These are phyloP conservation scores for Gossypium australe DNA, from an alignment of 345 rosid species.

Conservation along the genomic window DNA sequence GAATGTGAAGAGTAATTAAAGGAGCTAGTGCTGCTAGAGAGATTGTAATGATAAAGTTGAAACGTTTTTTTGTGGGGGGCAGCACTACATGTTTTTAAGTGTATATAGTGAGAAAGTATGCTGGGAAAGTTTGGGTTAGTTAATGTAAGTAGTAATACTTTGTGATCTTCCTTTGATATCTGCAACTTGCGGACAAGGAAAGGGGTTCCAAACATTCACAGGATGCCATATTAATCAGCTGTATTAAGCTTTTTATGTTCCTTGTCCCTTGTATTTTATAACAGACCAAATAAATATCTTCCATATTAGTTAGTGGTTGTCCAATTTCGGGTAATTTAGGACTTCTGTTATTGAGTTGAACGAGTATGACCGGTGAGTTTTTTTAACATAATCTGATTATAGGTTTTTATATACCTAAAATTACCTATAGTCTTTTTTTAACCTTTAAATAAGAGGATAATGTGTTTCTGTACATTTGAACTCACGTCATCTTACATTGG, in stretches of 20 bases:
- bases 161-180: background rate
- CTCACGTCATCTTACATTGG: too few relatives aligned
- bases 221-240: background rate
- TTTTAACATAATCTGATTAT: too few relatives aligned
- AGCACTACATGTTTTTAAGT: background rate
- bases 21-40: background rate
- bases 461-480: accelerated
- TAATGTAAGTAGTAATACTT: background rate
- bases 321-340: too few relatives aligned
- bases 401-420: too few relatives aligned
- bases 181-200: background rate
- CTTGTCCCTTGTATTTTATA: too few relatives aligned
- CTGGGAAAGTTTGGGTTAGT: background rate
- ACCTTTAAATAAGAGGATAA: too few relatives aligned
- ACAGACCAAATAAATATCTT: too few relatives aligned
- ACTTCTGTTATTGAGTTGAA: too few relatives aligned
- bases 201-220: background rate
- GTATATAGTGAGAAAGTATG: constrained; percentile 1
- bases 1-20: background rate
- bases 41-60: background rate
- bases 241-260: too few relatives aligned
- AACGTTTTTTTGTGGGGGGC: background rate
- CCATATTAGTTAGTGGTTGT: too few relatives aligned
- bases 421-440: accelerated
- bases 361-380: too few relatives aligned